Evolutionary conservation across 2,329 filamentous ascomycete genomes (phyloP).

Genomic region (Fusarium avenaceum): DNA sequence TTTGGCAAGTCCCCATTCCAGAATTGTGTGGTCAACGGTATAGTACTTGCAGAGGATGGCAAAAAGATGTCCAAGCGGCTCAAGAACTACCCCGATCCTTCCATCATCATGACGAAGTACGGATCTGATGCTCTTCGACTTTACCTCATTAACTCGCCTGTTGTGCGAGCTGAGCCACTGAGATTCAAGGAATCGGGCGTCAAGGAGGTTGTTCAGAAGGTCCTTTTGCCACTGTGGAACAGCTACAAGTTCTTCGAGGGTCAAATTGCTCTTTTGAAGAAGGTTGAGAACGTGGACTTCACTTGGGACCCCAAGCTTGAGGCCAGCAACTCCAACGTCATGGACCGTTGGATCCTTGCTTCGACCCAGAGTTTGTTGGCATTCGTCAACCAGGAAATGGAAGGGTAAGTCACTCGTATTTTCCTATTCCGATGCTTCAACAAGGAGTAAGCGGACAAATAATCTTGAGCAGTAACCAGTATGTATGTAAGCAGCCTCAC

Average conservation of each 20-base stretch:
- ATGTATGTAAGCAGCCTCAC: too few species aligned
- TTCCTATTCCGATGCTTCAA: not conserved
- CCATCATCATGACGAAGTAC: conserved; percentile 85
- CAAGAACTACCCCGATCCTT: conserved; percentile 95
- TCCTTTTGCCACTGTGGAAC: conserved; percentile 93
- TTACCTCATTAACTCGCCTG: conserved; percentile 97
- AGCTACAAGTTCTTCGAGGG: conserved; percentile 97
- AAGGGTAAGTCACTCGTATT: conserved; percentile 62
- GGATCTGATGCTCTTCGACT: conserved; percentile 92
- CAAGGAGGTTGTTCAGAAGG: conserved; percentile 94
- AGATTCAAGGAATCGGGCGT: conserved; percentile 93
- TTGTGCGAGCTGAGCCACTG: conserved; percentile 90
- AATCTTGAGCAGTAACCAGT: too few species aligned
- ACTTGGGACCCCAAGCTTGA: conserved; percentile 82
- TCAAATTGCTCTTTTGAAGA: conserved; percentile 87
- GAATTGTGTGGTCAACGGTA: conserved; percentile 96
- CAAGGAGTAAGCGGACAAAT: too few species aligned
- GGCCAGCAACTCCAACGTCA: conserved; percentile 86
- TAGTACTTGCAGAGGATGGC: conserved; percentile 92
- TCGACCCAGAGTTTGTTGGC: conserved; percentile 91
- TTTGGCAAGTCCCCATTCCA: conserved; percentile 90
- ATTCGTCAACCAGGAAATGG: conserved; percentile 95
- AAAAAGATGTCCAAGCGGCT: conserved; percentile 99
- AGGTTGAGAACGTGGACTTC: conserved; percentile 82
- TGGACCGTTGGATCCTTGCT: conserved; percentile 96